Evolutionary conservation across 2,329 filamentous ascomycete genomes (phyloP).

Genomic region (Ceratocystis papillata): DNA sequence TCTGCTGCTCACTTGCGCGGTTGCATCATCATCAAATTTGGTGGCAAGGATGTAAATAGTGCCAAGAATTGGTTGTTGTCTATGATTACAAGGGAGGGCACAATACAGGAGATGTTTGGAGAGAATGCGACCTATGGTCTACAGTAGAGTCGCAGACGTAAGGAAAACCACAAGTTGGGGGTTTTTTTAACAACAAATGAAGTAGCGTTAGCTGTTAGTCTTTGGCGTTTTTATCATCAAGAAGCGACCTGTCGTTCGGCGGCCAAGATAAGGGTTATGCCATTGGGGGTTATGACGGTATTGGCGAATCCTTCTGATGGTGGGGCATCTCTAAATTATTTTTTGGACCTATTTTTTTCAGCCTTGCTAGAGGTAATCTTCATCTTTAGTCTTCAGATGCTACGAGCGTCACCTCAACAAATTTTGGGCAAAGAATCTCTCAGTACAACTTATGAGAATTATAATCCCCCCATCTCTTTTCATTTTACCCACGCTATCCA

Average conservation of each 20-base stretch:
- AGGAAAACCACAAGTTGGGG: neutral
- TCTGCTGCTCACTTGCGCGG: constrained; percentile 69
- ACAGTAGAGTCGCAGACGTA: constrained; percentile 32
- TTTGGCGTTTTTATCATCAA: too few species aligned
- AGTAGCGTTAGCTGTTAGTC: neutral
- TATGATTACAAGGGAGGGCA: constrained; percentile 66
- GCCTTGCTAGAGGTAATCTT: neutral
- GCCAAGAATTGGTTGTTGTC: constrained; percentile 67
- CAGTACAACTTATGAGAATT: neutral
- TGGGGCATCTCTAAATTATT: constrained; percentile 14
- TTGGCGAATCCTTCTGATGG: constrained; percentile 1
- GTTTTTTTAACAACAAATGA: neutral
- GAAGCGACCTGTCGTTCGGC: neutral
- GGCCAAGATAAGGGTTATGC: neutral
- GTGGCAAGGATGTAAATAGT: constrained; percentile 68
- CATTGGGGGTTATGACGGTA: neutral
- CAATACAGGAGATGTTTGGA: constrained; percentile 60
- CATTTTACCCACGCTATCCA: neutral
- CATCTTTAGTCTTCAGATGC: neutral
- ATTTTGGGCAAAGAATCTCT: neutral
- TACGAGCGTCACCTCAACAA: neutral
- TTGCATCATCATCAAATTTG: constrained; percentile 86
- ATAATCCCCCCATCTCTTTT: too few species aligned
- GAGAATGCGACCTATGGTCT: constrained; percentile 72
- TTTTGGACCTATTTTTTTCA: constrained; percentile 5